These are phyloP conservation scores for Macroventuria anomochaeta DNA, from an alignment of 2,329 filamentous ascomycete species.

Conservation along the genomic window DNA sequence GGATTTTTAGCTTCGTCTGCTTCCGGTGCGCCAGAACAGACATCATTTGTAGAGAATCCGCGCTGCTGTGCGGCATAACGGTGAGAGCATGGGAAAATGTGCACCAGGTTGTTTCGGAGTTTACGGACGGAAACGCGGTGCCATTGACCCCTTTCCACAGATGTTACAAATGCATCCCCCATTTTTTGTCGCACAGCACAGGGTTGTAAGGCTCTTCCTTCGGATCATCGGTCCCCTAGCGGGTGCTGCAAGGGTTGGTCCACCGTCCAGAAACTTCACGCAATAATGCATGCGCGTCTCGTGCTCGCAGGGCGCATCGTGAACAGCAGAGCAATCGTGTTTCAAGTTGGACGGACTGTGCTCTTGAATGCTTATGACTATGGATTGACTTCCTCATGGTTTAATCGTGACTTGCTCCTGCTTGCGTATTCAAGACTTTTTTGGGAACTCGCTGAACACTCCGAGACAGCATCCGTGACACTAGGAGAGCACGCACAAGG, in stretches of 20 bases:
- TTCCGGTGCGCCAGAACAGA: constrained; percentile 8
- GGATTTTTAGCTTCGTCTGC: constrained; percentile 17
- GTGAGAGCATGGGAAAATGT: constrained; percentile 1
- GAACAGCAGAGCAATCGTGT: constrained; percentile 3
- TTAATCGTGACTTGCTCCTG: not conserved
- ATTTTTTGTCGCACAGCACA: constrained; percentile 16
- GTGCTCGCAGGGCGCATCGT: constrained; percentile 11
- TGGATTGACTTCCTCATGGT: not conserved
- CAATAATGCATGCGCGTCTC: constrained; percentile 17
- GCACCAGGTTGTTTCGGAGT: constrained; percentile 10
- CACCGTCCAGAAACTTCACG: constrained; percentile 17
- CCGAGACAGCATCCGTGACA: constrained; percentile 5
- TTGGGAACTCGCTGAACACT: not conserved
- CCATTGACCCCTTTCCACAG: constrained; percentile 2
- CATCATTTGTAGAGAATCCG: not conserved
- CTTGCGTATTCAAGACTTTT: not conserved
- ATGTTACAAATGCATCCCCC: constrained; percentile 13
- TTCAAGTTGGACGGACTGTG: not conserved
- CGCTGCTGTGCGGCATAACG: not conserved
- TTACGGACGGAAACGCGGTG: constrained; percentile 8
- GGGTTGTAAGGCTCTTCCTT: constrained; percentile 14
- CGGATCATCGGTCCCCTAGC: constrained; percentile 20
- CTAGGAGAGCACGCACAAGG: constrained; percentile 4
- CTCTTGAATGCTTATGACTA: not conserved
- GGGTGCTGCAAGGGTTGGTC: constrained; percentile 16